These are phyloP conservation scores for Phytophthora citrophthora DNA, from an alignment of 352 stramenopile genomes.

Conservation along the genomic window DNA sequence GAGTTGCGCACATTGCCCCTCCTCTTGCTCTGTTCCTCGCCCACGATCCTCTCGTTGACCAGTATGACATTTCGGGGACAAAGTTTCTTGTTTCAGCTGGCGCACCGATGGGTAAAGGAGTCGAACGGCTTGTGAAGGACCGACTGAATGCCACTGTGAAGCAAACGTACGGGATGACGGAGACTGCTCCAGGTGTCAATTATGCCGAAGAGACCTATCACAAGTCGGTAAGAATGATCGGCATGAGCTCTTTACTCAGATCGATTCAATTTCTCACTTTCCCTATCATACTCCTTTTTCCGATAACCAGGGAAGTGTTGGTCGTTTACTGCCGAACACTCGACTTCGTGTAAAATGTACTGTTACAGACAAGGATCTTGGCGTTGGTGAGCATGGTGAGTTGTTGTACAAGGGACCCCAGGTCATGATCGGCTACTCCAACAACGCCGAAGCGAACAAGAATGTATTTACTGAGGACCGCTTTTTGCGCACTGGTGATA, in stretches of 20 bases:
- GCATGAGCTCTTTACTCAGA: background rate
- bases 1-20: slow-evolving; percentile 80
- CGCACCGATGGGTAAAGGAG: slow-evolving; percentile 84
- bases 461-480: slow-evolving; percentile 77
- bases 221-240: slow-evolving; percentile 29
- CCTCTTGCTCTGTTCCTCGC: slow-evolving; percentile 85
- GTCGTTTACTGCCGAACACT: slow-evolving; percentile 66
- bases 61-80: slow-evolving; percentile 90
- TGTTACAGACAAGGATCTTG: slow-evolving; percentile 48
- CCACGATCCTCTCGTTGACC: slow-evolving; percentile 90
- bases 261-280: background rate
- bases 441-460: slow-evolving; percentile 86
- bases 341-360: slow-evolving; percentile 61
- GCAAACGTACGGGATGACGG: slow-evolving; percentile 73
- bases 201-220: slow-evolving; percentile 34
- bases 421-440: slow-evolving; percentile 94
- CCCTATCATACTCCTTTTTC: background rate
- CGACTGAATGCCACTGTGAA: slow-evolving; percentile 64
- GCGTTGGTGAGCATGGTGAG: slow-evolving; percentile 64
- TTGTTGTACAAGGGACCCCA: slow-evolving; percentile 89
- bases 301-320: slow-evolving; percentile 43
- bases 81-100: slow-evolving; percentile 81
- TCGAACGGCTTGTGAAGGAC: slow-evolving; percentile 68
- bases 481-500: slow-evolving; percentile 91
- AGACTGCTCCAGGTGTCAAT: slow-evolving; percentile 47